Evolutionary conservation across 768 basidiomycete species (phyloP).

Genomic region (Amanita polypyramis): DNA sequence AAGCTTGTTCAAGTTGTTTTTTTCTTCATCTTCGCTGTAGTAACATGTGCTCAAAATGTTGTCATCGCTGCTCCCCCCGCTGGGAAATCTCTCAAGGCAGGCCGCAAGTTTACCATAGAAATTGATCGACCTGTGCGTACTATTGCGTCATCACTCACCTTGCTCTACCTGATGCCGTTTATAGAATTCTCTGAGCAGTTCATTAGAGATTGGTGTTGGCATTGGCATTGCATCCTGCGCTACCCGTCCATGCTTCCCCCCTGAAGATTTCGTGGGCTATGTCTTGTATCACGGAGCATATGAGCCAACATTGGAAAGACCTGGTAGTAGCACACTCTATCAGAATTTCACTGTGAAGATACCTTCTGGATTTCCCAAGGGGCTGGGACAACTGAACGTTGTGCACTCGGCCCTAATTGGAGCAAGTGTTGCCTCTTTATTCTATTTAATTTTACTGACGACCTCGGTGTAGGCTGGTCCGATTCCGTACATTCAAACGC

Average conservation of each 20-base stretch:
- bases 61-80: conserved; percentile 30
- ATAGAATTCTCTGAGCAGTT: conserved; percentile 27
- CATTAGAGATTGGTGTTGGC: conserved; percentile 34
- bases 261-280: conserved; percentile 22
- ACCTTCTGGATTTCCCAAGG: conserved; percentile 18
- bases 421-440: conserved; percentile 19
- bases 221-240: conserved; percentile 31
- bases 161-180: neutral
- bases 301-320: conserved; percentile 22
- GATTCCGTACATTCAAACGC: neutral
- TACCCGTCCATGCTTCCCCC: conserved; percentile 14
- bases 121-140: conserved; percentile 35
- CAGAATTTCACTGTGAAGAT: conserved; percentile 35
- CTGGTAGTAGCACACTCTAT: conserved; percentile 21
- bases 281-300: conserved; percentile 40
- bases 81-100: conserved; percentile 23
- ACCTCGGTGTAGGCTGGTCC: neutral
- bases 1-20: conserved; percentile 1
- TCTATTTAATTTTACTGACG: neutral
- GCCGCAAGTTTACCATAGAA: conserved; percentile 30
- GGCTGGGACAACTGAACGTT: conserved; percentile 25
- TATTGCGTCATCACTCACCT: neutral
- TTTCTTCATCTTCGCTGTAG: conserved; percentile 13
- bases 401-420: conserved; percentile 28
- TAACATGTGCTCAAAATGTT: conserved; percentile 30